Conservation (phyloP, 139 green algal species). For the Zygnema cylindricum region DNA sequence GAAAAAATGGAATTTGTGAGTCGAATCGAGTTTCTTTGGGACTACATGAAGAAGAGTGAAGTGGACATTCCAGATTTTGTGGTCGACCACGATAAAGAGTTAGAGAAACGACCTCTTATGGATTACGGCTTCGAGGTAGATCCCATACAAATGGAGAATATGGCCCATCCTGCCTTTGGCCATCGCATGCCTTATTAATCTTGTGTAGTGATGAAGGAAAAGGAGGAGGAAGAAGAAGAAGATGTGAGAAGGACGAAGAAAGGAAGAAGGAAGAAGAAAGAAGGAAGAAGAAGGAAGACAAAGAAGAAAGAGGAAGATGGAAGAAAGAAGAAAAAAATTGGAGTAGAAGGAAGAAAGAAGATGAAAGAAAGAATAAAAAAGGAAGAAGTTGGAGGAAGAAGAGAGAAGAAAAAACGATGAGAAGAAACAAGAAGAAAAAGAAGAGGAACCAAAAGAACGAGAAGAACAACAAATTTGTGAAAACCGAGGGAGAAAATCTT, state of each 20-base stretch:
- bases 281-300: neutral
- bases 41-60: neutral
- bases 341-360: neutral
- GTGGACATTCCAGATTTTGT: conserved; percentile 14
- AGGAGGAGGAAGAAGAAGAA: neutral
- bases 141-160: neutral
- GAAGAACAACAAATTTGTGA: neutral
- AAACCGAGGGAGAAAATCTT: no score
- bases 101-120: conserved; percentile 27
- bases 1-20: conserved; percentile 16
- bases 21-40: conserved; percentile 24
- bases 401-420: neutral
- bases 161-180: neutral
- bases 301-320: neutral
- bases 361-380: neutral
- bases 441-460: neutral
- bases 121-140: conserved; percentile 33
- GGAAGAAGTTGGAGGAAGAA: neutral
- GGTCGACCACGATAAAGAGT: neutral
- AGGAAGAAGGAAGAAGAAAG: neutral
- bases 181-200: neutral
- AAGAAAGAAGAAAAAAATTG: neutral
- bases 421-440: neutral
- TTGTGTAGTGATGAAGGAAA: neutral
- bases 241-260: neutral